Conservation (phyloP, 2,329 filamentous ascomycete species). For the Madurella fahalii region DNA sequence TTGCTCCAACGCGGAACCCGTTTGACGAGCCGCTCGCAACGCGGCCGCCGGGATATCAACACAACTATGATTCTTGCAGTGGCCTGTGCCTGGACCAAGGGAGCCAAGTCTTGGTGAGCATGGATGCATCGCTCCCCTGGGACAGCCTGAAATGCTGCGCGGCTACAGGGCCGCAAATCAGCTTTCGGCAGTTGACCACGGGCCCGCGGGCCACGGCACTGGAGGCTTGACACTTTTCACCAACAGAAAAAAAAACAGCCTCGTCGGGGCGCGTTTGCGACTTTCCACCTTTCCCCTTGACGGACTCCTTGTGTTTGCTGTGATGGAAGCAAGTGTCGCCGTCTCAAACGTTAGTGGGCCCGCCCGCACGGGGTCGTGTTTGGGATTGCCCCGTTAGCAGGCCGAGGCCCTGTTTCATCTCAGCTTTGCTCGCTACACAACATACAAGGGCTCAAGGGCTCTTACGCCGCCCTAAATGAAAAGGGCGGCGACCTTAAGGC, state of each 20-base stretch:
- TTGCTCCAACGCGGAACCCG: not conserved
- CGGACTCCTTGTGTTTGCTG: slow-evolving; percentile 6
- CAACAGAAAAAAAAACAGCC: slow-evolving; percentile 4
- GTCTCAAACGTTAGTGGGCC: slow-evolving; percentile 31
- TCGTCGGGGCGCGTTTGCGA: slow-evolving; percentile 4
- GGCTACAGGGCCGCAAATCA: slow-evolving; percentile 17
- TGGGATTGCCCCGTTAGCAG: slow-evolving; percentile 28
- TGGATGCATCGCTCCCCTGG: slow-evolving; percentile 8
- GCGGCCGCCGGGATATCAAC: not conserved
- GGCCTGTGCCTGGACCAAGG: not conserved
- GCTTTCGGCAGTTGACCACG: slow-evolving; percentile 18
- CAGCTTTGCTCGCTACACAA: slow-evolving; percentile 9
- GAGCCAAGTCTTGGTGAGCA: slow-evolving; percentile 7
- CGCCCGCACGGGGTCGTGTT: slow-evolving; percentile 28
- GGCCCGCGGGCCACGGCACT: slow-evolving; percentile 12
- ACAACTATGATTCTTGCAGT: not conserved
- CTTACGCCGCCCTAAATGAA: slow-evolving; percentile 10
- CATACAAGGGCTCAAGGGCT: slow-evolving; percentile 6
- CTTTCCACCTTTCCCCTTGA: slow-evolving; percentile 8
- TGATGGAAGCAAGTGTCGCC: slow-evolving; percentile 18
- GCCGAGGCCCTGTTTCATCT: slow-evolving; percentile 37
- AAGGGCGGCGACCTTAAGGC: slow-evolving; percentile 8
- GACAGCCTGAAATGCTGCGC: slow-evolving; percentile 14
- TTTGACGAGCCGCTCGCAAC: slow-evolving; percentile 1
- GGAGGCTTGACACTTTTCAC: slow-evolving; percentile 11